phyloP scores from a whole-genome alignment of 192 early-diverging fungal species.

The Backusella circina region DNA sequence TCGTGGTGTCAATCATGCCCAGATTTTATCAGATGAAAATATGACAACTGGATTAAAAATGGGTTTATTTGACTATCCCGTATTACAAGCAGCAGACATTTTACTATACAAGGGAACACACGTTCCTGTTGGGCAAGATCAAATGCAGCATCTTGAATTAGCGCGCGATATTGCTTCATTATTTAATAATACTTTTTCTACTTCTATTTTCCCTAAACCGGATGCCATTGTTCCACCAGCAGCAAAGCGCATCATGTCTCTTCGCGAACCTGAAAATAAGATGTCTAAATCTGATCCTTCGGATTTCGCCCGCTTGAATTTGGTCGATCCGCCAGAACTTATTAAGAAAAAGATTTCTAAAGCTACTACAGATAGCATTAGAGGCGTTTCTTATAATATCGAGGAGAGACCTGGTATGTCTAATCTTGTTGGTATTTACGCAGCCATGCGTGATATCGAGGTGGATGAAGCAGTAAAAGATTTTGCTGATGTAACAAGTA shows the following conservation, averaged over 20 bases:
- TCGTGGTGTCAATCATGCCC: constrained; percentile 19
- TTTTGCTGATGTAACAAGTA: constrained; percentile 44
- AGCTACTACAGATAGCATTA: constrained; percentile 65
- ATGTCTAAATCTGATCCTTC: constrained; percentile 88
- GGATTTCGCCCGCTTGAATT: constrained; percentile 69
- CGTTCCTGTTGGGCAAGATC: constrained; percentile 93
- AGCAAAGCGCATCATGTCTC: constrained; percentile 82
- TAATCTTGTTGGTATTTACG: constrained; percentile 80
- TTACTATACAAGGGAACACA: constrained; percentile 84
- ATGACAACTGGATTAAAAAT: constrained; percentile 50
- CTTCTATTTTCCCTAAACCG: constrained; percentile 65
- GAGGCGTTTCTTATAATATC: constrained; percentile 71
- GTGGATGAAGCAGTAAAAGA: constrained; percentile 48
- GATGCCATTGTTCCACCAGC: constrained; percentile 54
- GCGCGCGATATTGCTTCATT: constrained; percentile 70
- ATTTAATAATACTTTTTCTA: constrained; percentile 73
- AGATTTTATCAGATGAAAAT: constrained; percentile 41
- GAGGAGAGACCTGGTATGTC: constrained; percentile 71
- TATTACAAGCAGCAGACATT: constrained; percentile 90
- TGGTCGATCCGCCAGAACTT: constrained; percentile 63
- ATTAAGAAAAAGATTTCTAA: constrained; percentile 68
- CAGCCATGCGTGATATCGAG: constrained; percentile 41
- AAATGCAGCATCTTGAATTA: constrained; percentile 88
- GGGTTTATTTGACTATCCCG: constrained; percentile 88
- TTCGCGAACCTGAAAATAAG: constrained; percentile 70